Conservation (phyloP, 2,329 filamentous ascomycete species). For the Chalara sp. region DNA sequence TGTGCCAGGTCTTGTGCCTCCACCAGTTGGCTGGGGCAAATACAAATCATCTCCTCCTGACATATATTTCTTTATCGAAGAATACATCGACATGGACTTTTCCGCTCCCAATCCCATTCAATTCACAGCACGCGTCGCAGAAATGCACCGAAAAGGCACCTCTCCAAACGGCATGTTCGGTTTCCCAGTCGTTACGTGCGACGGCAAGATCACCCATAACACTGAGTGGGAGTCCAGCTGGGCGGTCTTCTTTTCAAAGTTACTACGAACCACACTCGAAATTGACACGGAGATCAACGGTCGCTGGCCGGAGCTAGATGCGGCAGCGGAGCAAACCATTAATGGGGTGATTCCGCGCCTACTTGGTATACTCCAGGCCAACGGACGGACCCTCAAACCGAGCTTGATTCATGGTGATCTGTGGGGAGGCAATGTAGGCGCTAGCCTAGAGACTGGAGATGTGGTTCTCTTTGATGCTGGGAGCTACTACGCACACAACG, state of each 20-base stretch:
- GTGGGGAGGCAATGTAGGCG: no score
- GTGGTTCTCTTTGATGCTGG: no score
- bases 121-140: constrained; percentile 15
- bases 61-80: constrained; percentile 19
- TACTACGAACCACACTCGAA: no score
- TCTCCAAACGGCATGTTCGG: constrained; percentile 27
- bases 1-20: constrained; percentile 7
- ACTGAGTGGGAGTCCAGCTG: background rate
- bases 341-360: no score
- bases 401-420: no score
- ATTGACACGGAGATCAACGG: no score
- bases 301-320: no score
- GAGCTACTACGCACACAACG: no score
- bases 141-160: constrained; percentile 15
- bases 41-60: constrained; percentile 16
- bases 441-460: no score
- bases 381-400: no score
- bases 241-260: background rate
- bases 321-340: no score
- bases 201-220: constrained; percentile 25
- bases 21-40: constrained; percentile 7
- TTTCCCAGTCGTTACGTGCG: constrained; percentile 30
- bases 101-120: constrained; percentile 16
- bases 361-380: no score
- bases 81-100: constrained; percentile 21